phyloP scores from a whole-genome alignment of 306 rosid species.

The Corylus heterophylla region DNA sequence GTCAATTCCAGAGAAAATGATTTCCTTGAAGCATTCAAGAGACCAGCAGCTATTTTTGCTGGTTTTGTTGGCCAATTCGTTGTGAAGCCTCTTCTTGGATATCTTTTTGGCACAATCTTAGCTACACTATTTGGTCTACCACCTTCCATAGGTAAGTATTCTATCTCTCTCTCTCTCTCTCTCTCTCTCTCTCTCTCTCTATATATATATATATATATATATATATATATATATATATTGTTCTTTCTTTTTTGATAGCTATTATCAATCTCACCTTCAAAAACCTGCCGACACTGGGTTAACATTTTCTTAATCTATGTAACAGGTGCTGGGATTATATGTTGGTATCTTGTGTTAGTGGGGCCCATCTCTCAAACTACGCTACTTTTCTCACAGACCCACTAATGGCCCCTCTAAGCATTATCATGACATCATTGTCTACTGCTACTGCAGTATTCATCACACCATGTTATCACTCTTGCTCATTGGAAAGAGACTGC shows the following conservation, averaged over 20 bases:
- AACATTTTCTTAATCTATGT: conserved; percentile 34
- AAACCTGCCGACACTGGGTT: conserved; percentile 26
- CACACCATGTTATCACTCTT: conserved; percentile 80
- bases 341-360: conserved; percentile 92
- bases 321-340: conserved; percentile 92
- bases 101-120: conserved; percentile 65
- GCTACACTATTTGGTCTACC: conserved; percentile 71
- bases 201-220: too few relatives aligned
- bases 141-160: conserved; percentile 65
- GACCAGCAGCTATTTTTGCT: conserved; percentile 70
- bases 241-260: neutral
- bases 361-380: conserved; percentile 93
- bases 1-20: conserved; percentile 91
- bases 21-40: conserved; percentile 77
- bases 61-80: conserved; percentile 85
- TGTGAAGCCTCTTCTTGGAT: conserved; percentile 89
- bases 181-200: neutral
- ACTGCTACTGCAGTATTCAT: conserved; percentile 89
- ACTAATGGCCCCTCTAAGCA: conserved; percentile 84
- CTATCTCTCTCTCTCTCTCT: neutral
- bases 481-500: conserved; percentile 92
- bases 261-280: conserved; percentile 9
- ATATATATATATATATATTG: neutral
- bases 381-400: conserved; percentile 92
- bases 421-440: conserved; percentile 92